Base-by-base conservation (phyloP, 2,329 filamentous ascomycete species). In the Exophiala dermatitidis region DNA sequence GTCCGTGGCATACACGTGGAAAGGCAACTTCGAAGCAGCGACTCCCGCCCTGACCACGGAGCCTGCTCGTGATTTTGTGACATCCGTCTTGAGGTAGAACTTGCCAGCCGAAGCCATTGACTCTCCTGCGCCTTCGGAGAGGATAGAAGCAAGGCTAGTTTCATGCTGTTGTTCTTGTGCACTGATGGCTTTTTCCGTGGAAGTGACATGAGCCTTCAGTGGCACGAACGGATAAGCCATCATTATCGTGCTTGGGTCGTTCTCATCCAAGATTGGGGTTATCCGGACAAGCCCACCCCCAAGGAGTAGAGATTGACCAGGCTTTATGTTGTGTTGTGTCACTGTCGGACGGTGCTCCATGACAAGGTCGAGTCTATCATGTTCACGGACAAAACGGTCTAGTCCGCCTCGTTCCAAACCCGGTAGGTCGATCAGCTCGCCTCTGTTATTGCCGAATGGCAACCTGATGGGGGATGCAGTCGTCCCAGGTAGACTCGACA, bases 391-490 rank as follows among this genome's bases (percentile, higher is more conserved):
- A 65, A 86, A 83, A 0, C 80, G 71, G 45, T 88, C 84, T 4
- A 97, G 74, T 10, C 83, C 79, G 29, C 82, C 84, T 43, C 93
- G 83, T 5, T 84, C 80, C 33, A 98, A 74, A 0, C 93, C 93
- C 0, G 93, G 93, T 9, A 98, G 77, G 67, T 98, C 93, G 63
- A 98, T 88, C 33, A 98, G 77, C 68, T 98, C 94, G 52, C 93
- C 93, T 64, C 82, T 86, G 28, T 87, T 86, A 28, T 57, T 57
- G 43, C 90, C 90, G 66, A 93, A 98, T 0, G 90, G 89, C 12
- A 97, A 82, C 30, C 93, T 85, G 62, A 98, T 97, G 0, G 93
- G 93, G 0, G 90, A 95, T 1, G 90, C 93, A 1, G 93, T 98
- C 0, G 93, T 98, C 6, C 94, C 93, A 0, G 93, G 88, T 2